Conservation (phyloP, 345 rosid species). For the Limnanthes douglasii region DNA sequence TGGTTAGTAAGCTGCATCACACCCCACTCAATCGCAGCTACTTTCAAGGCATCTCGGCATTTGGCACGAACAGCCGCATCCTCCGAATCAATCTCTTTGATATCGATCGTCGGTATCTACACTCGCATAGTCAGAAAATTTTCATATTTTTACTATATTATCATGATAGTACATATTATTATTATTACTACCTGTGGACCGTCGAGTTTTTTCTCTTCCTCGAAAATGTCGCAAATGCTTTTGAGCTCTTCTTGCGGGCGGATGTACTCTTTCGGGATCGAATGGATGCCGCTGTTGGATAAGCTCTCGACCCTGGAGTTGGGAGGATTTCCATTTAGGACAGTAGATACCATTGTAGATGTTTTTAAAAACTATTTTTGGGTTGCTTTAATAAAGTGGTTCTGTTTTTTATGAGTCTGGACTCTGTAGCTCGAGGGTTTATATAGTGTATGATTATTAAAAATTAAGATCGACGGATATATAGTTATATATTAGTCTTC, state of each 20-base stretch:
- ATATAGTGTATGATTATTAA: too few species aligned
- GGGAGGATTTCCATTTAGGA: too few species aligned
- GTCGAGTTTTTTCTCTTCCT: slow-evolving; percentile 51
- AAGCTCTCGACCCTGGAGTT: slow-evolving; percentile 76
- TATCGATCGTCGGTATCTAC: slow-evolving; percentile 67
- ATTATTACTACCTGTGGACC: slow-evolving; percentile 94
- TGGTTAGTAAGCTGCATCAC: slow-evolving; percentile 96
- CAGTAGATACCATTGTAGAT: too few species aligned
- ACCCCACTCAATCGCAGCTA: slow-evolving; percentile 71
- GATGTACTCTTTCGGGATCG: slow-evolving; percentile 69
- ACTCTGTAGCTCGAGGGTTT: too few species aligned
- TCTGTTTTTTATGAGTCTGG: too few species aligned
- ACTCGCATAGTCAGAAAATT: too few species aligned
- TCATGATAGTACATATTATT: too few species aligned
- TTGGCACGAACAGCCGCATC: slow-evolving; percentile 26
- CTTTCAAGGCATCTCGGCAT: slow-evolving; percentile 36
- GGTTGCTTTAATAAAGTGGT: too few species aligned
- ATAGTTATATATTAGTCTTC: too few species aligned
- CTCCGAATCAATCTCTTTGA: slow-evolving; percentile 41
- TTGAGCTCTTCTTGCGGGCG: slow-evolving; percentile 67
- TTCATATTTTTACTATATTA: too few species aligned
- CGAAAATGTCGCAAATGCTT: slow-evolving; percentile 58
- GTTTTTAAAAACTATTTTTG: too few species aligned
- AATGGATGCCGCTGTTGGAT: slow-evolving; percentile 50
- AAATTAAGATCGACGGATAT: too few species aligned